A percentile compares a stretch with the other conserved stretches of the same genome.
These are phyloP conservation scores for Metschnikowia lunata DNA, from an alignment of 805 yeast species.

Conservation along the genomic window DNA sequence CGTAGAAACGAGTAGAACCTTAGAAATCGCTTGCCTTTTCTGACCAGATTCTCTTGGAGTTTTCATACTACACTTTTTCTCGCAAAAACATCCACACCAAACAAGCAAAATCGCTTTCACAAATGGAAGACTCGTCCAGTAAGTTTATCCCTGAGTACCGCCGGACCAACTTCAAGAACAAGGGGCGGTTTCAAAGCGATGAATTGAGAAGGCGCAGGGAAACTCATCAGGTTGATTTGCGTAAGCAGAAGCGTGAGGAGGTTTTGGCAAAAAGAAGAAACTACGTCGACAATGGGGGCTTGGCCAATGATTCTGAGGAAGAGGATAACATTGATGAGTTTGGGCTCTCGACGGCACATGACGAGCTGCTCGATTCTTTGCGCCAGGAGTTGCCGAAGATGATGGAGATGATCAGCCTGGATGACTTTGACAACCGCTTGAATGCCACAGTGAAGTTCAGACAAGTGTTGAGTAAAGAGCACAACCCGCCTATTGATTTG, in stretches of 20 bases:
- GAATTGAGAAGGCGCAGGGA: slow-evolving; percentile 98
- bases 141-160: slow-evolving; percentile 97
- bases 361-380: slow-evolving; percentile 37
- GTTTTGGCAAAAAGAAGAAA: slow-evolving; percentile 91
- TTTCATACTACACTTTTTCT: too few species aligned
- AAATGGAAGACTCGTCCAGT: slow-evolving; percentile 73
- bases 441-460: slow-evolving; percentile 90
- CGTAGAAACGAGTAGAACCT: too few species aligned
- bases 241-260: slow-evolving; percentile 96
- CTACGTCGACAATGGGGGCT: slow-evolving; percentile 35
- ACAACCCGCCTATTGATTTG: slow-evolving; percentile 91
- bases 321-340: slow-evolving; percentile 38
- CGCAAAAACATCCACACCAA: too few species aligned
- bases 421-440: slow-evolving; percentile 73
- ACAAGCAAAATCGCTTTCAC: too few species aligned
- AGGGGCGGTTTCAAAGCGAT: slow-evolving; percentile 88
- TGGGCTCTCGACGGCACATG: slow-evolving; percentile 41
- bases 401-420: slow-evolving; percentile 75
- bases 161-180: slow-evolving; percentile 92
- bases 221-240: slow-evolving; percentile 91
- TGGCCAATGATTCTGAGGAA: slow-evolving; percentile 40
- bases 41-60: too few species aligned
- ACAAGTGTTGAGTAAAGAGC: slow-evolving; percentile 88
- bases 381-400: slow-evolving; percentile 72
- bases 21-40: too few species aligned